Percentiles rank a stretch among this genome's conserved stretches.
Evolutionary conservation across 2,329 filamentous ascomycete species (phyloP).

Genomic region (Cladosporium velox): DNA sequence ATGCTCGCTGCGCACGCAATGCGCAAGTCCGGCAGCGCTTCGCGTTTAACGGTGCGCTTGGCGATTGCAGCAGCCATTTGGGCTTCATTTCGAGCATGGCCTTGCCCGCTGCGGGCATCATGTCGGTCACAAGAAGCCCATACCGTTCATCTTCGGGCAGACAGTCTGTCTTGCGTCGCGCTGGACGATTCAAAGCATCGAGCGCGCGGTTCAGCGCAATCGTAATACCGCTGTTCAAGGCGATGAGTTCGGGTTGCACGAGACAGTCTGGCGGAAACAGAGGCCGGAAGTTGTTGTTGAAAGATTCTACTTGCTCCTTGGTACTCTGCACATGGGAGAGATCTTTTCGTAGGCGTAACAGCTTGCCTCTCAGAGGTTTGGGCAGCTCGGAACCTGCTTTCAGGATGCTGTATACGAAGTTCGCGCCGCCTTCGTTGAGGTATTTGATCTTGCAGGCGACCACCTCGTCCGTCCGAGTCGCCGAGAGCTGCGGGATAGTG

Average conservation of each 20-base stretch:
- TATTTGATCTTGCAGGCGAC: slow-evolving; percentile 32
- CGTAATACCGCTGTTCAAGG: slow-evolving; percentile 28
- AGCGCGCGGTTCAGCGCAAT: slow-evolving; percentile 31
- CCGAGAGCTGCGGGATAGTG: not conserved
- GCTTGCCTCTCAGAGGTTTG: slow-evolving; percentile 26
- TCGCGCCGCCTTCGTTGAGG: slow-evolving; percentile 42
- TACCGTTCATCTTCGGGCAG: slow-evolving; percentile 32
- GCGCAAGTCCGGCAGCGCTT: slow-evolving; percentile 51
- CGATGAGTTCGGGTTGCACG: slow-evolving; percentile 34
- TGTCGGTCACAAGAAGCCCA: slow-evolving; percentile 40
- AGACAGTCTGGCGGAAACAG: slow-evolving; percentile 36
- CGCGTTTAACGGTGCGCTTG: slow-evolving; percentile 43
- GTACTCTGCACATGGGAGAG: slow-evolving; percentile 34
- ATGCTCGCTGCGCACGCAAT: slow-evolving; percentile 41
- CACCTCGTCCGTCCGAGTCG: not conserved
- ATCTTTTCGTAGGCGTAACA: slow-evolving; percentile 39
- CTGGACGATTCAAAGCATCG: slow-evolving; percentile 26
- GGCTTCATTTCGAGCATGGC: slow-evolving; percentile 47
- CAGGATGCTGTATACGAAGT: slow-evolving; percentile 37
- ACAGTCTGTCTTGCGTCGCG: slow-evolving; percentile 30
- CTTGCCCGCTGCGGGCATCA: slow-evolving; percentile 35
- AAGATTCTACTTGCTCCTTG: slow-evolving; percentile 31
- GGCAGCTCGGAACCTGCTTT: slow-evolving; percentile 10
- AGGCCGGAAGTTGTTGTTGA: slow-evolving; percentile 31
- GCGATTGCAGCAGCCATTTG: slow-evolving; percentile 52